These are phyloP conservation scores for Phaeolepiota aurea DNA, from an alignment of 768 basidiomycete species.

Conservation along the genomic window DNA sequence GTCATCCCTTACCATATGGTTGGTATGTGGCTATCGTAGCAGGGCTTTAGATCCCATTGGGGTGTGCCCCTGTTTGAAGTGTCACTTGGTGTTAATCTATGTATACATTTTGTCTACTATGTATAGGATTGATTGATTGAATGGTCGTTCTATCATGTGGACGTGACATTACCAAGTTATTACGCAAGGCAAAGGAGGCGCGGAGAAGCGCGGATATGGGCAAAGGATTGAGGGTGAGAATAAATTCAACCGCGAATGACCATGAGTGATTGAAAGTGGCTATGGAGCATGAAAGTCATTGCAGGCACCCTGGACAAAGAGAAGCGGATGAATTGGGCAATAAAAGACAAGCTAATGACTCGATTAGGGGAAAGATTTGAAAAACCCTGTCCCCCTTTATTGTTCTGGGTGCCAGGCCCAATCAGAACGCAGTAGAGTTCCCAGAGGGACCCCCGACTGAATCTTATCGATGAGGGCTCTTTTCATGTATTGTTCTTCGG, in stretches of 20 bases:
- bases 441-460: conserved; percentile 46
- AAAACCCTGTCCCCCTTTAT: background rate
- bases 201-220: background rate
- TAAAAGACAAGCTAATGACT: conserved; percentile 9
- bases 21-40: background rate
- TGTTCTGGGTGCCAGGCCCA: conserved; percentile 20
- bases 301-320: background rate
- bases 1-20: background rate
- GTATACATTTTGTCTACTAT: background rate
- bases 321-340: conserved; percentile 25
- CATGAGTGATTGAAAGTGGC: background rate
- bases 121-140: background rate
- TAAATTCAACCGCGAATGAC: no score
- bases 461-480: conserved; percentile 93
- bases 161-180: background rate
- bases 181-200: background rate
- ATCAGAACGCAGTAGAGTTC: conserved; percentile 30
- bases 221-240: background rate
- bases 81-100: background rate
- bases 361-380: background rate
- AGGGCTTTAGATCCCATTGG: no score
- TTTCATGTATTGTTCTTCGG: conserved; percentile 97
- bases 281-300: background rate
- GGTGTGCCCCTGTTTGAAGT: conserved; percentile 4
- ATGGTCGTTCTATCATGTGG: background rate